Conservation (phyloP, 148 eudicot species). For the Spergularia marina region DNA sequence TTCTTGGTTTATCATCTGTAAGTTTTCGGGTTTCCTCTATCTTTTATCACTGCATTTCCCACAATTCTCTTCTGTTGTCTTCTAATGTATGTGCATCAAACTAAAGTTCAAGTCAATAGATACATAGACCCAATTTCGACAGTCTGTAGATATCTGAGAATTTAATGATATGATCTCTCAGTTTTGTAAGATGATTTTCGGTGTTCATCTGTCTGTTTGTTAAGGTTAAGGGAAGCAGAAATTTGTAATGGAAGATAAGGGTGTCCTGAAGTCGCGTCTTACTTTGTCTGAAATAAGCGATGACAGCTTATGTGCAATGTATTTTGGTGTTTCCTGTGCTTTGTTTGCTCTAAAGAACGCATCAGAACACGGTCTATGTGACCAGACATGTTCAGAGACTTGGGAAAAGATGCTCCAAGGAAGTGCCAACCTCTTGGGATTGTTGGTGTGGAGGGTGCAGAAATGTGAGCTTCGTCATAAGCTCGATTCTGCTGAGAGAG, state of each 20-base stretch:
- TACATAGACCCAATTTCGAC: neutral
- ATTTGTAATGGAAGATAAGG: constrained; percentile 56
- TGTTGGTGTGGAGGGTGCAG: constrained; percentile 59
- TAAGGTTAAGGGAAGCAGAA: constrained; percentile 13
- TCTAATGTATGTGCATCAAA: neutral
- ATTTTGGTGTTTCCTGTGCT: constrained; percentile 75
- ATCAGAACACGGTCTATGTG: constrained; percentile 33
- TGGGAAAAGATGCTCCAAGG: constrained; percentile 58
- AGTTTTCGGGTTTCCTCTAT: constrained; percentile 26
- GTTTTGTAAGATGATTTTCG: neutral
- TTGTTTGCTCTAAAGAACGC: constrained; percentile 50
- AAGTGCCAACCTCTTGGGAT: constrained; percentile 67
- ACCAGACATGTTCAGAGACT: constrained; percentile 43
- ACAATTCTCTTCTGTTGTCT: neutral
- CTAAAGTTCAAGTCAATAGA: too few relatives aligned
- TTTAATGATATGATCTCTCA: constrained; percentile 9
- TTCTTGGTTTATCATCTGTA: constrained; percentile 18
- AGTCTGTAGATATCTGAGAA: constrained; percentile 5
- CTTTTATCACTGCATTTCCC: constrained; percentile 2
- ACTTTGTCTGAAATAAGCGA: constrained; percentile 39
- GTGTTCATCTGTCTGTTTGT: constrained; percentile 13
- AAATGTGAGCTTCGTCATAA: constrained; percentile 43
- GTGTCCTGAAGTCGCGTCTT: constrained; percentile 27
- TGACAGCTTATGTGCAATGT: constrained; percentile 58
- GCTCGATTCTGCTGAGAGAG: constrained; percentile 48